Evolutionary conservation across 2,329 filamentous ascomycete genomes (phyloP), one percentile per base, ranked within the genome.

Genomic region (Leptographium galeiforme): DNA sequence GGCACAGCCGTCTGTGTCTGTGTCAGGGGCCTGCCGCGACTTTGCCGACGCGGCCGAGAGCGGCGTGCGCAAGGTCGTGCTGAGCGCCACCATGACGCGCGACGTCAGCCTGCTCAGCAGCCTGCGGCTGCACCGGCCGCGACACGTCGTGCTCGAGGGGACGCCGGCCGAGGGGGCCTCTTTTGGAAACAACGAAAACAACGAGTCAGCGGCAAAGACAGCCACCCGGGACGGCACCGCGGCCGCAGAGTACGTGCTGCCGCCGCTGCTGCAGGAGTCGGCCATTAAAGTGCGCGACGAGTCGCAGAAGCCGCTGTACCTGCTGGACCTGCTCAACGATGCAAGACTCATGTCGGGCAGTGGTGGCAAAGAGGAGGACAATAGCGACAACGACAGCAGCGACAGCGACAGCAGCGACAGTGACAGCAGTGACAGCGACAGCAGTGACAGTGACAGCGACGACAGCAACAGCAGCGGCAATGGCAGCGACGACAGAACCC

Each of bases 31-130:
- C n/a, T n/a, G n/a, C n/a, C n/a, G 78, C 48, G 76, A 80, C 58
- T 76, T 77, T 57, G 72, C 72, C 25, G 72, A 77, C 50, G 72
- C 74, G 53, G 72, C 74, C 52, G 68, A 74, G 44, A 70, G 68
- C 6, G 76, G 73, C 16, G 73, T 93, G 4, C 81, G 83, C 50
- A 97, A 96, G 68, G 76, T 96, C 18, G 78, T 97, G 51, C 76
- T 96, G 4, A 95, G 89, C 65, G 93, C 91, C 7, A 96, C 91
- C 0, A 89, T 97, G 81, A 95, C 90, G 2, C 78, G 82, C 54
- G 89, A 97, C 63, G 72, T 95, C 48, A 87, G 85, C 39, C 83
- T 93, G 56, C 71, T 97, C 19, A 84, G 79, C 53, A 83, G 81
- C 0, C 68, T 97, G 40, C 84, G 78, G 56, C 72, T 97, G 34